Evolutionary conservation across 1,284 basidiomycete genomes (phyloP).

Genomic region (Heterobasidion annosum): DNA sequence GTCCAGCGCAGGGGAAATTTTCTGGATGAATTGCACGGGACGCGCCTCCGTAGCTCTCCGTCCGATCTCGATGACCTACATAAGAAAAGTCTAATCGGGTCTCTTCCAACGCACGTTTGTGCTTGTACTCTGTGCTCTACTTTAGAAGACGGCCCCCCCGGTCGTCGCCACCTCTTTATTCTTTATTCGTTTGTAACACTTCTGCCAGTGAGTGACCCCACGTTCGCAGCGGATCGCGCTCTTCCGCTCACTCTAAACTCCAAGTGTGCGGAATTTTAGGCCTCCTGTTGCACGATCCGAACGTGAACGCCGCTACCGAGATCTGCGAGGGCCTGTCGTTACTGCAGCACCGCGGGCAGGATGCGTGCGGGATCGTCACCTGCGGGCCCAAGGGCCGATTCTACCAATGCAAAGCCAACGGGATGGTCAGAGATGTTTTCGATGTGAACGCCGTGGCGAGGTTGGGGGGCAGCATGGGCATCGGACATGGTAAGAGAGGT

Average conservation of each 20-base stretch:
- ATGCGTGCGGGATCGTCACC: constrained; percentile 97
- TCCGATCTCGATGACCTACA: not conserved
- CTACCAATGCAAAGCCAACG: constrained; percentile 99
- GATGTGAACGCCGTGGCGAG: constrained; percentile 73
- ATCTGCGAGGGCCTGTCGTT: constrained; percentile 88
- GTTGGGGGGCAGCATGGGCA: constrained; percentile 91
- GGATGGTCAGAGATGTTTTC: constrained; percentile 99
- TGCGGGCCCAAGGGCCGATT: constrained; percentile 94
- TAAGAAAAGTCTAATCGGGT: not conserved
- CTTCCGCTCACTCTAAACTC: not conserved
- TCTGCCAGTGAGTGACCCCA: not conserved
- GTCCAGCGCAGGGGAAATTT: not conserved
- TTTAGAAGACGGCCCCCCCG: not conserved
- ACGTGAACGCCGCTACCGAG: constrained; percentile 72
- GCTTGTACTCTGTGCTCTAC: not conserved
- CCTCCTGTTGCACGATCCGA: constrained; percentile 72
- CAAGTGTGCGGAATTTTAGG: constrained; percentile 88
- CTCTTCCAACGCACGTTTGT: not conserved
- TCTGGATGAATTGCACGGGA: not conserved
- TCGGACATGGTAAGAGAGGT: constrained; percentile 79
- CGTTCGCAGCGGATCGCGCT: not conserved
- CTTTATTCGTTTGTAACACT: not conserved
- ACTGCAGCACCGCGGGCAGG: constrained; percentile 93
- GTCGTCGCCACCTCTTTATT: not conserved
- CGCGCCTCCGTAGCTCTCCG: no score